Percentiles rank a stretch among this genome's conserved stretches.
phyloP scores from a whole-genome alignment of 1,284 basidiomycete genomes.

The Rhizoctonia solani region DNA sequence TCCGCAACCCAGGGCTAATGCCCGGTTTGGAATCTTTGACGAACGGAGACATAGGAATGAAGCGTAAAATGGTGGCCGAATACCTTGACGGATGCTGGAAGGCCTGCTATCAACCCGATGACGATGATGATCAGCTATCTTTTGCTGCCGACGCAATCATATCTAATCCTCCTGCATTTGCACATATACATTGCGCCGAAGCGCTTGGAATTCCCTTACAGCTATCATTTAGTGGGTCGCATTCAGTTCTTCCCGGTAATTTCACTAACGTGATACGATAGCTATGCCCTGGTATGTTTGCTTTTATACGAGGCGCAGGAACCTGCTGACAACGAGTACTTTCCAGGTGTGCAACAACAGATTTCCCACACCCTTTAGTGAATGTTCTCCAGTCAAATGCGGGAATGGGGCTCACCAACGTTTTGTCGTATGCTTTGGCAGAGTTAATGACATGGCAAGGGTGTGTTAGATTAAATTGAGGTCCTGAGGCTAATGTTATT shows the following conservation, averaged over 20 bases:
- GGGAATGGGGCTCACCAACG: slow-evolving; percentile 57
- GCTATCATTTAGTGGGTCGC: slow-evolving; percentile 58
- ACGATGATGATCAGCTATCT: slow-evolving; percentile 47
- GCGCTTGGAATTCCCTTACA: slow-evolving; percentile 63
- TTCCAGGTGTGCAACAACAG: slow-evolving; percentile 56
- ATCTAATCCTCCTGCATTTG: slow-evolving; percentile 66
- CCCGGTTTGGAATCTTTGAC: slow-evolving; percentile 55
- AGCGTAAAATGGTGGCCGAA: slow-evolving; percentile 54
- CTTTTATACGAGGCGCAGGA: no score
- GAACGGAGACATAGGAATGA: slow-evolving; percentile 55
- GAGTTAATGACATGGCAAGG: slow-evolving; percentile 64
- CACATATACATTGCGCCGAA: slow-evolving; percentile 66
- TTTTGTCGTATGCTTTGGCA: slow-evolving; percentile 59
- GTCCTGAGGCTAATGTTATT: neutral
- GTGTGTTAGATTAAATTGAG: slow-evolving; percentile 47
- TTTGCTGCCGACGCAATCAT: slow-evolving; percentile 68
- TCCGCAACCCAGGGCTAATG: slow-evolving; percentile 59
- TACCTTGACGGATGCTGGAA: slow-evolving; percentile 65
- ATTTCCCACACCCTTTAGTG: slow-evolving; percentile 67
- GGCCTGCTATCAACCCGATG: slow-evolving; percentile 55
- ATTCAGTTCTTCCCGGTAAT: neutral
- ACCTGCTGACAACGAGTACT: no score
- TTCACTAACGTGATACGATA: slow-evolving; percentile 42
- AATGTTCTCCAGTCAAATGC: slow-evolving; percentile 59
- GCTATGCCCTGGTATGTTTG: slow-evolving; percentile 66